A percentile compares a stretch with the other conserved stretches of the same genome.
These are phyloP conservation scores for Fusarium subglutinans DNA, from an alignment of 2,329 filamentous ascomycete genomes.

Conservation along the genomic window DNA sequence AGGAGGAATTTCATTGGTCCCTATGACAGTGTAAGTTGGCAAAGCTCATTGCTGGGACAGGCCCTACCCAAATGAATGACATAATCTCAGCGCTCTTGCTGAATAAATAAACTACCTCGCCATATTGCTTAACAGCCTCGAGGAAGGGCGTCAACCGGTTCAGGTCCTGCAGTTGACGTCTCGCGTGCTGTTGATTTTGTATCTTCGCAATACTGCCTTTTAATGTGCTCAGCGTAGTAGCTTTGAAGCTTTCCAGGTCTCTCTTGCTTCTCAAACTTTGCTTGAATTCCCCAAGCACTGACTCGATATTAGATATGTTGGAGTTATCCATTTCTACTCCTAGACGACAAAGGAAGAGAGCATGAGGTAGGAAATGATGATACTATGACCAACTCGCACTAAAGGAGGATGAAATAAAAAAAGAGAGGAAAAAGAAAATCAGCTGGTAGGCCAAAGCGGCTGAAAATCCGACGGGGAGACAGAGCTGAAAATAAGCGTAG, in stretches of 20 bases:
- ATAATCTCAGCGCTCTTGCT: background rate
- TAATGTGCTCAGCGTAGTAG: fast-evolving
- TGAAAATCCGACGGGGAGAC: too few relatives aligned
- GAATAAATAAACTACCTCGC: background rate
- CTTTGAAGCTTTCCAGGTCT: fast-evolving
- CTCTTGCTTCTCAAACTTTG: fast-evolving
- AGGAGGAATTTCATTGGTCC: fast-evolving
- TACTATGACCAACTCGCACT: too few relatives aligned
- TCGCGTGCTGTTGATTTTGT: background rate
- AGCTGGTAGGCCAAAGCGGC: too few relatives aligned
- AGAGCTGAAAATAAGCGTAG: background rate
- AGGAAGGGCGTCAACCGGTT: background rate
- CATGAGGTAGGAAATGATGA: too few relatives aligned
- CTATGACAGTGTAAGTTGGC: background rate
- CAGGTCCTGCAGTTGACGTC: fast-evolving
- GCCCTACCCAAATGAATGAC: background rate
- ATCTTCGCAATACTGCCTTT: fast-evolving
- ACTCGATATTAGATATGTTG: too few relatives aligned
- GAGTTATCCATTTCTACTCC: too few relatives aligned
- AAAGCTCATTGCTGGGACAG: too few relatives aligned
- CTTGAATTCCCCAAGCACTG: background rate
- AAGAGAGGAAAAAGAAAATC: too few relatives aligned
- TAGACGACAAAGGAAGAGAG: too few relatives aligned
- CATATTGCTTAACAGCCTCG: background rate
- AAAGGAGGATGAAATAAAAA: too few relatives aligned